Evolutionary conservation across 257 asterid genomes (phyloP), one percentile per base, ranked within the genome.

Genomic region (Solanum paucissectum): DNA sequence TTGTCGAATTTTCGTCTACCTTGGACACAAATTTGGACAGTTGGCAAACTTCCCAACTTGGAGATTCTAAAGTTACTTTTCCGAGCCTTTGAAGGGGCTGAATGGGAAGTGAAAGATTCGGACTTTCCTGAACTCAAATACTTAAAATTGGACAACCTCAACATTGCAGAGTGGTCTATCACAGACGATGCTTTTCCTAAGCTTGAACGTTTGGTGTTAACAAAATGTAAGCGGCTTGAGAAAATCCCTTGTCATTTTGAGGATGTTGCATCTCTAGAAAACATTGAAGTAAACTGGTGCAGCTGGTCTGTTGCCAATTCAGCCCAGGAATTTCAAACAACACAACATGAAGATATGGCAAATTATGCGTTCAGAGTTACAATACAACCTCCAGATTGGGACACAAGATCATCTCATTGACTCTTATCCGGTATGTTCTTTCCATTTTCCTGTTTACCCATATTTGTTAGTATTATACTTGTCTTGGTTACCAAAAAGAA

Each of bases 31-130:
- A 46, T 46, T 46, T 46, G 0, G 58, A 49, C 58, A 49, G 20
- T 13, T 49, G 58, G 58, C 7, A 46, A 46, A 46, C 55, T 46
- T 46, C 55, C 55, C 2, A 46, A 46, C 55, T 46, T 74, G 83
- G 83, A 74, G 55, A 75, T 23, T 37, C 83, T 75, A 23, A 75
- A 75, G 83, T 75, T 75, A 75, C 83, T 75, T 38, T 12, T 75
- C 33, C 0, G 83, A 38, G 83, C 33, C 23, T 75, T 75, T 75
- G 33, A 23, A 11, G 83, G 83, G 55, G 18, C 2, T 75, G 11
- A 10, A 23, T 75, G 83, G 58, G 58, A 49, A 49, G 58, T 49
- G 58, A 49, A 49, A 49, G 58, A 49, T 49, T 49, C 58, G 2
- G 58, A 49, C 5, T 49, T 49, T 5, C 58, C 58, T 49, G 3